Evolutionary conservation across 148 eudicot genomes (phyloP), one percentile per base, ranked within the genome.

Genomic region (Chenopodium quinoa): DNA sequence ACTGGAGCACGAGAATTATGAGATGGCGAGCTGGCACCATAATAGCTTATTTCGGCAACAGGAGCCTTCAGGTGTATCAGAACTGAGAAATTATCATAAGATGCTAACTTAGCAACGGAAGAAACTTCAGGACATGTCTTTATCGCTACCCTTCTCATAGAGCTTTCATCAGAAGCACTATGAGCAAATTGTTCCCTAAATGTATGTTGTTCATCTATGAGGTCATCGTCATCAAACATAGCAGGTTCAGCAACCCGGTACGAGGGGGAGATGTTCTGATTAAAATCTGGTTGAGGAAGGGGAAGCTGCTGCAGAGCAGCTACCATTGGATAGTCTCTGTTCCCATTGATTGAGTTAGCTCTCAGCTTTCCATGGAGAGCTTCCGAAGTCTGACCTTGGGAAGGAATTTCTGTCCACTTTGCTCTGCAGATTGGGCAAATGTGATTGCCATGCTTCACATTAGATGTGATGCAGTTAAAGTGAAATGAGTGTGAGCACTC

Each of bases 401-500:
- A 69, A 22, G 97, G 98, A 66, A 94, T 83, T 81, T 93, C 98
- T 78, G 85, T 91, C 98, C 98, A 94, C 70, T 88, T 87, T 71
- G 95, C 93, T 82, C 95, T 80, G 83, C 98, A 94, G 68, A 93
- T 86, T 11, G 98, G 98, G 91, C 98, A 94, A 56, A 88, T 65
- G 79, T 84, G 90, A 81, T 91, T 91, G 12, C 98, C 97, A 63
- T 93, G 92, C 82, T 91, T 93, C 76, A 94, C 97, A 77, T 89
- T 91, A 31, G 95, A 91, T 60, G 91, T 83, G 63, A 94, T 94
- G 80, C 98, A 94, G 68, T 88, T 88, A 85, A 89, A 94, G 82
- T 94, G 98, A 83, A 93, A 94, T 54, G 98, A 80, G 82, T 94
- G 98, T 7, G 94, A 88, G 86, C 98, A 94, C 85, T 94, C 98